Evolutionary conservation across 306 rosid species (phyloP).

Genomic region (Trichosanthes truncata): DNA sequence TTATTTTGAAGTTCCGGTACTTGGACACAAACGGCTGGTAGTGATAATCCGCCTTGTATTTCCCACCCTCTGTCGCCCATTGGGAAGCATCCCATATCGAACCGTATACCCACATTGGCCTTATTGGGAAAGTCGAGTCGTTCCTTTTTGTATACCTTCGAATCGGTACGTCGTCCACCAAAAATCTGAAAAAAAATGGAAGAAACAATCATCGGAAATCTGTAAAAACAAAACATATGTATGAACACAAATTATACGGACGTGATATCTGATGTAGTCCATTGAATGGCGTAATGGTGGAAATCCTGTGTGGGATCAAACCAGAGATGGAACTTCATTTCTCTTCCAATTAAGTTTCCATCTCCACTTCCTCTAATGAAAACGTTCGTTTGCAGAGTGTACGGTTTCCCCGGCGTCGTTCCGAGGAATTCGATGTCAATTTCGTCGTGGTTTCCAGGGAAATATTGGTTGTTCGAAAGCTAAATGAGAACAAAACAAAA

Average conservation of each 20-base stretch:
- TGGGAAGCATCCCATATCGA: conserved; percentile 94
- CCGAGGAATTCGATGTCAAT: conserved; percentile 87
- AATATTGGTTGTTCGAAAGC: conserved; percentile 88
- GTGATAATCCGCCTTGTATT: conserved; percentile 70
- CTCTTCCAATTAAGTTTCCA: conserved; percentile 62
- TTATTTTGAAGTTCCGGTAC: conserved; percentile 54
- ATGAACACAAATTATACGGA: conserved; percentile 14
- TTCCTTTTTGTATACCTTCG: conserved; percentile 62
- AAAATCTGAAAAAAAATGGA: conserved; percentile 31
- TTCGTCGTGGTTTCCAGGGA: conserved; percentile 82
- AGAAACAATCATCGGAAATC: neutral
- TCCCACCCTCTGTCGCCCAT: conserved; percentile 91
- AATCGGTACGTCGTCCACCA: conserved; percentile 81
- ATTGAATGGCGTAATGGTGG: conserved; percentile 69
- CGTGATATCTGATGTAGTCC: conserved; percentile 84
- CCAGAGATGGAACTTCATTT: conserved; percentile 80
- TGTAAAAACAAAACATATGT: neutral
- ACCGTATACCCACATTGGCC: conserved; percentile 81
- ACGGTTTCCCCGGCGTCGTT: conserved; percentile 65
- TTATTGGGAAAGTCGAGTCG: conserved; percentile 61
- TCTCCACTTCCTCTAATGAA: conserved; percentile 87
- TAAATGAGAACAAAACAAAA: neutral
- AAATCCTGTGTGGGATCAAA: conserved; percentile 78
- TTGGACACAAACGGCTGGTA: conserved; percentile 74
- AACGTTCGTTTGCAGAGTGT: conserved; percentile 83